Conservation (phyloP, 208 protist species). For the Acanthamoeba sp. region DNA sequence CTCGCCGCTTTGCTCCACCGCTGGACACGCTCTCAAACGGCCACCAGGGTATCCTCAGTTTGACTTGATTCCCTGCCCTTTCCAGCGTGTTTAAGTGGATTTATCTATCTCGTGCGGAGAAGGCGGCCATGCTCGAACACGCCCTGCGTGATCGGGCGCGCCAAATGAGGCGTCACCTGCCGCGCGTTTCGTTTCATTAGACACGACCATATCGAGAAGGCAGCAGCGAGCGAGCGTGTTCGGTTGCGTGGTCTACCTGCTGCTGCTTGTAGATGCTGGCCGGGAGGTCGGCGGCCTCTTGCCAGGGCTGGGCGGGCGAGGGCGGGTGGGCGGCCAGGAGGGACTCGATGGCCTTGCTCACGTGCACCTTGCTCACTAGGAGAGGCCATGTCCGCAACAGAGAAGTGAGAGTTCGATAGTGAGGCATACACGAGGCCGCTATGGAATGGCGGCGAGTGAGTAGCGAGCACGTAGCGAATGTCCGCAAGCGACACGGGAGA, state of each 20-base stretch:
- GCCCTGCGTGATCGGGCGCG: background rate
- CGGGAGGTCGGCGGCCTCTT: background rate
- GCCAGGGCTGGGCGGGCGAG: background rate
- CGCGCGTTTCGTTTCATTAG: background rate
- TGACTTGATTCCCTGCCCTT: too few relatives aligned
- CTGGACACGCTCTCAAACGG: too few relatives aligned
- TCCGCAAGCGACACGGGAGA: too few relatives aligned
- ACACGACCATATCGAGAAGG: too few relatives aligned
- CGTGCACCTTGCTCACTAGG: slow-evolving; percentile 2
- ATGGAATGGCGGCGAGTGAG: background rate
- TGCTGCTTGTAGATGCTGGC: background rate
- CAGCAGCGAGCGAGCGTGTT: too few relatives aligned
- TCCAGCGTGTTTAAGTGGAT: too few relatives aligned
- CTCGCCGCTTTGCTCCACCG: too few relatives aligned
- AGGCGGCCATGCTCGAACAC: slow-evolving; percentile 6
- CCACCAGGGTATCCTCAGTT: too few relatives aligned
- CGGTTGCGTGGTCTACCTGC: background rate
- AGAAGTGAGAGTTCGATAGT: background rate
- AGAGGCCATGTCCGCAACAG: background rate
- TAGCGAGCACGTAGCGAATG: too few relatives aligned
- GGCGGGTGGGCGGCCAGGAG: background rate
- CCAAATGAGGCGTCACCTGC: slow-evolving; percentile 31
- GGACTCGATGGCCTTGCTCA: slow-evolving; percentile 1
- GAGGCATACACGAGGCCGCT: slow-evolving; percentile 27
- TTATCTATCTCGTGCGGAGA: background rate